These are phyloP conservation scores for Physaria fendleri DNA, from an alignment of 345 rosid species.

Conservation along the genomic window DNA sequence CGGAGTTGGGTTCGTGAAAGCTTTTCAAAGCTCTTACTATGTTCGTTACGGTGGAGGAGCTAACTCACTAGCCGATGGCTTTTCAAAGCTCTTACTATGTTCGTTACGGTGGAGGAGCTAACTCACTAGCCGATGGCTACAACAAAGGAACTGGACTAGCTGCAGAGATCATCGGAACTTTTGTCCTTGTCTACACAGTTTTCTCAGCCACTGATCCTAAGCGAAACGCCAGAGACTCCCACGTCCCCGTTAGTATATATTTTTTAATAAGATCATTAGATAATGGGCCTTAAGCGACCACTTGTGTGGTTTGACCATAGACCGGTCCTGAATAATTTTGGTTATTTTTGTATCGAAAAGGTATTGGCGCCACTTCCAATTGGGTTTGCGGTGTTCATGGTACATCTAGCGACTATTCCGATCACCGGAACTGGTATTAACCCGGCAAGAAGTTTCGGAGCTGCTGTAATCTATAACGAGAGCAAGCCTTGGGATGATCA, in stretches of 20 bases:
- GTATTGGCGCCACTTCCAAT: conserved; percentile 95
- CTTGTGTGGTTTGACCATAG: no score
- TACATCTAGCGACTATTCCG: conserved; percentile 88
- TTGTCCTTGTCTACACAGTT: conserved; percentile 59
- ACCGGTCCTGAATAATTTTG: no score
- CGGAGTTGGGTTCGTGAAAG: conserved; percentile 57
- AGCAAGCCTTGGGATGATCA: conserved; percentile 92
- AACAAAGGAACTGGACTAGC: conserved; percentile 59
- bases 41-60: conserved; percentile 56
- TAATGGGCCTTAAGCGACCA: no score
- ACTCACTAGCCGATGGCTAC: conserved; percentile 40
- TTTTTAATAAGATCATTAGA: not conserved
- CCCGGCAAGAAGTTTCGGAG: conserved; percentile 96
- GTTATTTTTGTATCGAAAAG: conserved; percentile 27
- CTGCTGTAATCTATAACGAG: conserved; percentile 71
- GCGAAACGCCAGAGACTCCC: conserved; percentile 56
- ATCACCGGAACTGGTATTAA: conserved; percentile 91
- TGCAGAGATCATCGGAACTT: conserved; percentile 63
- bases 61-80: conserved; percentile 34
- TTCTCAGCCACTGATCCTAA: conserved; percentile 67
- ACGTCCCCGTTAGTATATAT: conserved; percentile 46
- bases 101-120: conserved; percentile 60
- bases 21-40: conserved; percentile 49
- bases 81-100: conserved; percentile 48
- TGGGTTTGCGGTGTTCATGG: conserved; percentile 96